Evolutionary conservation across 169 alveolate genomes (phyloP).

Genomic region (Eimeria sp.): DNA sequence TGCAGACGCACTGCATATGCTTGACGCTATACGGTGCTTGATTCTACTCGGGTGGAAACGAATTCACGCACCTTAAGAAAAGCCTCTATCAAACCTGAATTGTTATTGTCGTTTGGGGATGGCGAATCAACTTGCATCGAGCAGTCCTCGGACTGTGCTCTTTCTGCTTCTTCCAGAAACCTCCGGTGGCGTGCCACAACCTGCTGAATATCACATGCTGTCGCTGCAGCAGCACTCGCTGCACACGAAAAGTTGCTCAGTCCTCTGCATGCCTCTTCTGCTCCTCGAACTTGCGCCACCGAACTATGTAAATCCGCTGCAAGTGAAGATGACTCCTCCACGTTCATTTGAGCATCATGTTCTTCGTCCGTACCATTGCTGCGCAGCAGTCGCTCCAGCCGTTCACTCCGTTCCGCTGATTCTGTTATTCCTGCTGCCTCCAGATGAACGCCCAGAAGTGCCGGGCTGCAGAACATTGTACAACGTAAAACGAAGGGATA

Average conservation of each 20-base stretch:
- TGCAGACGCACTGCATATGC: background rate
- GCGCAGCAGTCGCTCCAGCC: constrained; percentile 66
- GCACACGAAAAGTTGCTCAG: constrained; percentile 55
- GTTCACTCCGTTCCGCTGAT: constrained; percentile 36
- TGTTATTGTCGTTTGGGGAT: constrained; percentile 1
- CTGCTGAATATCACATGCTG: background rate
- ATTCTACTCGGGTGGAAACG: background rate
- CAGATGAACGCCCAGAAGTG: constrained; percentile 56
- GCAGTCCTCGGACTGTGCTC: constrained; percentile 50
- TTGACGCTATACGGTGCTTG: background rate
- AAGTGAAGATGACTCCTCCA: background rate
- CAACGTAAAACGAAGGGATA: no score
- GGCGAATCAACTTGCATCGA: constrained; percentile 78
- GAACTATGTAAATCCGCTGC: background rate
- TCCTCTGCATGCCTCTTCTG: constrained; percentile 72
- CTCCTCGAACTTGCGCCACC: constrained; percentile 55
- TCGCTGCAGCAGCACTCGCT: background rate
- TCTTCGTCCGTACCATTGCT: background rate
- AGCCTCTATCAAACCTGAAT: background rate
- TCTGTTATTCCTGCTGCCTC: constrained; percentile 66
- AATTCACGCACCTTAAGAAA: constrained; percentile 27
- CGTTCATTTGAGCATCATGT: constrained; percentile 15
- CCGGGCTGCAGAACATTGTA: constrained; percentile 54
- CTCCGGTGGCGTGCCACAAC: constrained; percentile 42
- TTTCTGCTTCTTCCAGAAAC: constrained; percentile 32